Percentiles rank a stretch among this genome's conserved stretches.
These are phyloP conservation scores for Mortierella sp. DNA, from an alignment of 371 early-diverging fungal species.

Conservation along the genomic window DNA sequence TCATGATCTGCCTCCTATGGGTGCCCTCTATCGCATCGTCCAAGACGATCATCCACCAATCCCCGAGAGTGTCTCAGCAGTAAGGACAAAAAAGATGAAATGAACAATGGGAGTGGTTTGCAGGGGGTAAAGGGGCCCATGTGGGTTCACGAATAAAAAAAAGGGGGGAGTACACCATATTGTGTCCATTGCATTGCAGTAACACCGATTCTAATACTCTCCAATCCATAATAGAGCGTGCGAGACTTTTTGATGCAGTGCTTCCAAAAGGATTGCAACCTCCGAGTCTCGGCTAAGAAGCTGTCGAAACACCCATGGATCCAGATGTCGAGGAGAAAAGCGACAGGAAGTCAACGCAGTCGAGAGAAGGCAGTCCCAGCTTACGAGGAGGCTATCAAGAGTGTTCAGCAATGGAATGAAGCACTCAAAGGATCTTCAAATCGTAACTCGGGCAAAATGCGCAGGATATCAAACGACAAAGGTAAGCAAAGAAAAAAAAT, in stretches of 20 bases:
- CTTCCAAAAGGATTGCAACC: constrained; percentile 85
- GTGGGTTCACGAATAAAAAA: not conserved
- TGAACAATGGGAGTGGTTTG: not conserved
- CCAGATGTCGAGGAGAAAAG: constrained; percentile 52
- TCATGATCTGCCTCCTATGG: constrained; percentile 83
- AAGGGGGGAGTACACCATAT: not conserved
- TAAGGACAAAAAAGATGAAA: constrained; percentile 35
- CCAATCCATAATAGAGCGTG: constrained; percentile 67
- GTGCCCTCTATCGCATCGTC: constrained; percentile 93
- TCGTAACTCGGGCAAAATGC: constrained; percentile 27
- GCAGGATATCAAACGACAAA: constrained; percentile 19
- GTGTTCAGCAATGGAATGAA: constrained; percentile 61
- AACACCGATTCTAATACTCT: not conserved
- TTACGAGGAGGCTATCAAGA: constrained; percentile 58
- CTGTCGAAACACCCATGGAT: constrained; percentile 87
- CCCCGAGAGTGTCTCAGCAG: constrained; percentile 85
- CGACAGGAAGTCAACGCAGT: constrained; percentile 52
- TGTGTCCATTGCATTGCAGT: not conserved
- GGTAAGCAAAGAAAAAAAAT: not conserved
- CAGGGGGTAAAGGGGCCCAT: not conserved
- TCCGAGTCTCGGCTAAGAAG: constrained; percentile 79
- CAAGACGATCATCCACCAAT: constrained; percentile 92
- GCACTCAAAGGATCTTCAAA: constrained; percentile 45
- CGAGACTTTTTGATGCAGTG: constrained; percentile 84
- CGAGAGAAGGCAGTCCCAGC: constrained; percentile 51